Evolutionary conservation across 768 basidiomycete species (phyloP).

Genomic region (Cyclocybe cylindracea): DNA sequence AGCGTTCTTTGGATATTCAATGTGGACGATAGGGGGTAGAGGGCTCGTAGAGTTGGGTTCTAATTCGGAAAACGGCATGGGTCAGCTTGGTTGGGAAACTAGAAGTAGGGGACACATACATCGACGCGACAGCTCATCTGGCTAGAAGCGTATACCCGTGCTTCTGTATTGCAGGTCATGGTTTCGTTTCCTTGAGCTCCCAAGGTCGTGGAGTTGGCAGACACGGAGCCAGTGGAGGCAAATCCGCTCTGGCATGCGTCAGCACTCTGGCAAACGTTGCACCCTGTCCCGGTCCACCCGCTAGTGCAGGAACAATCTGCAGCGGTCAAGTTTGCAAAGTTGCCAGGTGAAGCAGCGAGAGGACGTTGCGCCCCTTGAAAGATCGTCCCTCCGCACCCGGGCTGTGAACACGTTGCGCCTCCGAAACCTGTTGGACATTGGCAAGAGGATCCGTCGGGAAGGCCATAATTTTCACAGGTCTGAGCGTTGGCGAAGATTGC

Average conservation of each 20-base stretch:
- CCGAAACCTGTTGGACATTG: slow-evolving; percentile 84
- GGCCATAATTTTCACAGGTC: slow-evolving; percentile 73
- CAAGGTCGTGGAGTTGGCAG: slow-evolving; percentile 29
- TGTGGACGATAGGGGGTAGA: slow-evolving; percentile 71
- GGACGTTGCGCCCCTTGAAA: slow-evolving; percentile 69
- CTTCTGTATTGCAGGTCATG: slow-evolving; percentile 68
- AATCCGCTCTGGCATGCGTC: slow-evolving; percentile 71
- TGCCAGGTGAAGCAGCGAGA: slow-evolving; percentile 43
- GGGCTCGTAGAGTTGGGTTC: slow-evolving; percentile 82
- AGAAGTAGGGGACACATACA: slow-evolving; percentile 45
- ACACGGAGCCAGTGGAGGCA: slow-evolving; percentile 37
- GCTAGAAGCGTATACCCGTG: slow-evolving; percentile 75
- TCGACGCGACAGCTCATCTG: slow-evolving; percentile 85
- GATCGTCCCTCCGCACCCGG: slow-evolving; percentile 80
- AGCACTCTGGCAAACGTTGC: slow-evolving; percentile 75
- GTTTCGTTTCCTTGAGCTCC: slow-evolving; percentile 46
- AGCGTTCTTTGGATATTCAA: slow-evolving; percentile 82
- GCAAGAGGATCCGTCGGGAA: slow-evolving; percentile 57
- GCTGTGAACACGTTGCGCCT: slow-evolving; percentile 64
- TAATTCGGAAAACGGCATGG: slow-evolving; percentile 25
- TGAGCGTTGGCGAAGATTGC: slow-evolving; percentile 30
- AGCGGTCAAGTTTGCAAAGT: slow-evolving; percentile 65
- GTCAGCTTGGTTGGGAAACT: background rate
- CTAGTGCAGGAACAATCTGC: slow-evolving; percentile 67
- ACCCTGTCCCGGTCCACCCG: slow-evolving; percentile 79